Percentiles rank a stretch among this genome's conserved stretches.
These are phyloP conservation scores for Periconia digitata DNA, from an alignment of 2,329 filamentous ascomycete genomes.

Conservation along the genomic window DNA sequence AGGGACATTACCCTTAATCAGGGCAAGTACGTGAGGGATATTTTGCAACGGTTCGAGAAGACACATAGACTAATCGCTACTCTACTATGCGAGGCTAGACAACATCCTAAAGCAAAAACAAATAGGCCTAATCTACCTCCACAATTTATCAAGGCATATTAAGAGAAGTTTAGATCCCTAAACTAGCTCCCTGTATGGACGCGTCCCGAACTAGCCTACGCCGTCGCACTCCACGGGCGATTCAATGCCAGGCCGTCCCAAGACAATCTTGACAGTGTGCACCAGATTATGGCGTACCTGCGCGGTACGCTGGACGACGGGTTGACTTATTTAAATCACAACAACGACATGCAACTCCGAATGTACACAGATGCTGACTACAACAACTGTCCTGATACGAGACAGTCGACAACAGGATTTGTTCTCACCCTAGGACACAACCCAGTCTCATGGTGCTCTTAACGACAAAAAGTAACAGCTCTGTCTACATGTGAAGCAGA, in stretches of 20 bases:
- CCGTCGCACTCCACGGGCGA: not conserved
- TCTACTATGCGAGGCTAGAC: not conserved
- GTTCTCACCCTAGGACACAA: conserved; percentile 18
- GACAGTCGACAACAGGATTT: conserved; percentile 22
- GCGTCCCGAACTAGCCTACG: not conserved
- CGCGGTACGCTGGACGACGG: not conserved
- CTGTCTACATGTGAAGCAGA: conserved; percentile 23
- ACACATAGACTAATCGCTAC: not conserved
- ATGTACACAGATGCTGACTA: conserved; percentile 16
- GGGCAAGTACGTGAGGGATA: not conserved
- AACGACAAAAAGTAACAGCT: conserved; percentile 17
- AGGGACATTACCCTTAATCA: not conserved
- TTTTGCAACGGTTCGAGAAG: not conserved
- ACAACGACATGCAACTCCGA: not conserved
- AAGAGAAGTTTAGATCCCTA: not conserved
- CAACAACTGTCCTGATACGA: conserved; percentile 8
- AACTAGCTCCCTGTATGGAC: not conserved
- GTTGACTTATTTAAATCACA: not conserved
- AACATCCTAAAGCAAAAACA: not conserved
- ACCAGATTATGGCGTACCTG: not conserved
- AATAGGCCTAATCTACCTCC: not conserved
- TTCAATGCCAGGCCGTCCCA: not conserved
- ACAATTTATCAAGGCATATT: not conserved
- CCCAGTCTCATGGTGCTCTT: conserved; percentile 21
- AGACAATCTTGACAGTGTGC: not conserved